Conservation (phyloP, 2,329 filamentous ascomycete genomes). For the Furcasterigmium furcatum region DNA sequence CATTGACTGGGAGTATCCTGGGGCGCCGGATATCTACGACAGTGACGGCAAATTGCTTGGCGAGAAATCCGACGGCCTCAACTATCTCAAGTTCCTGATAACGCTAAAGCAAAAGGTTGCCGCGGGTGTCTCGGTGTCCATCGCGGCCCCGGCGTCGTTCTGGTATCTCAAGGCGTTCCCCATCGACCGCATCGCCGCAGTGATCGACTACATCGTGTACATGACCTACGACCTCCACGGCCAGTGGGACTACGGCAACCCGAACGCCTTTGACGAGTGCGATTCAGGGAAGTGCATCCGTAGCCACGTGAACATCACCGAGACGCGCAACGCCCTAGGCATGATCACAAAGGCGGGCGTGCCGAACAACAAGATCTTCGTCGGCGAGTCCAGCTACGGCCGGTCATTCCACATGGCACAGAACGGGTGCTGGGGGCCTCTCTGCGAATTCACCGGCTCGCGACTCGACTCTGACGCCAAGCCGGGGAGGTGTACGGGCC, state of each 20-base stretch:
- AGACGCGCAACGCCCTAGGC: constrained; percentile 27
- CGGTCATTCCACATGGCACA: constrained; percentile 26
- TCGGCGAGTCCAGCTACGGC: constrained; percentile 26
- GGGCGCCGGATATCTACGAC: constrained; percentile 4
- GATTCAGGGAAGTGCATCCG: constrained; percentile 1
- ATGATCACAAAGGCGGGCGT: too few species aligned
- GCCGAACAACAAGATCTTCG: constrained; percentile 25
- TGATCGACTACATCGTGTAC: constrained; percentile 29
- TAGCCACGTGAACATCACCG: constrained; percentile 28
- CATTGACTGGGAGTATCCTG: constrained; percentile 32
- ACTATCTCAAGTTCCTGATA: constrained; percentile 25
- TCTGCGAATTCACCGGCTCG: constrained; percentile 19
- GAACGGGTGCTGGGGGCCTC: constrained; percentile 18
- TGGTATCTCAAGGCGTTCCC: constrained; percentile 34
- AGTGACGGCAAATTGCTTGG: constrained; percentile 10
- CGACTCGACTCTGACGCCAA: constrained; percentile 8
- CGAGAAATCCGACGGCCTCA: constrained; percentile 15
- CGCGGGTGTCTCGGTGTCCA: constrained; percentile 25
- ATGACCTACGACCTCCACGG: constrained; percentile 31
- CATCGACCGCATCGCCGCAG: constrained; percentile 23
- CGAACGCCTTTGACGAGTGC: constrained; percentile 8
- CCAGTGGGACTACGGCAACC: constrained; percentile 18
- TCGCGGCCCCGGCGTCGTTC: constrained; percentile 32
- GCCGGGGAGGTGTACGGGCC: constrained; percentile 21
- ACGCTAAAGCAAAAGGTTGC: constrained; percentile 15